phyloP scores from a whole-genome alignment of 2,329 filamentous ascomycete species.

The Gaeumannomyces tritici region DNA sequence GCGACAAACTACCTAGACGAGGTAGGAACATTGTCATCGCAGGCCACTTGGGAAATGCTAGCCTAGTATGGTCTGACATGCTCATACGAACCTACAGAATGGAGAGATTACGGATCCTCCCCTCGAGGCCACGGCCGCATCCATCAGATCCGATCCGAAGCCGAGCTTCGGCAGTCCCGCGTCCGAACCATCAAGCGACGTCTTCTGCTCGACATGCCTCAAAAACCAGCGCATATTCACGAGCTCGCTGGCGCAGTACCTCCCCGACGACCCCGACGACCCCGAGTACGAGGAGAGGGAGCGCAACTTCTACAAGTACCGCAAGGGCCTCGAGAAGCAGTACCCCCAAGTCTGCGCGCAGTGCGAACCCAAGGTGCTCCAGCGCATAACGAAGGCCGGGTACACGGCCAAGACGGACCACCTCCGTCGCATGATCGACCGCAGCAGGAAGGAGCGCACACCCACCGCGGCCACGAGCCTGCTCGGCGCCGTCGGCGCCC shows the following conservation, averaged over 20 bases:
- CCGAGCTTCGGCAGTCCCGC: not conserved
- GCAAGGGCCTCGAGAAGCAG: slow-evolving; percentile 62
- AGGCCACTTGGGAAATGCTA: not conserved
- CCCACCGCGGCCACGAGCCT: slow-evolving; percentile 25
- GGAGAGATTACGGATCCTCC: slow-evolving; percentile 88
- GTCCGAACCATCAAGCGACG: slow-evolving; percentile 11
- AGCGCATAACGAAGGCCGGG: slow-evolving; percentile 58
- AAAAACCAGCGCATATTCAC: slow-evolving; percentile 83
- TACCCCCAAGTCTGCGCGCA: slow-evolving; percentile 83
- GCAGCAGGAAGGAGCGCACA: slow-evolving; percentile 37
- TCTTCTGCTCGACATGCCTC: slow-evolving; percentile 68
- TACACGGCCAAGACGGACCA: slow-evolving; percentile 83
- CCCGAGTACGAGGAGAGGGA: slow-evolving; percentile 62
- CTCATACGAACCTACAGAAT: slow-evolving; percentile 39
- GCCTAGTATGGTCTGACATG: too few species aligned
- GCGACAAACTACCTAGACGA: slow-evolving; percentile 84
- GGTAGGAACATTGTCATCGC: slow-evolving; percentile 34
- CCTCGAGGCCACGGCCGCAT: slow-evolving; percentile 40
- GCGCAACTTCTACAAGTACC: slow-evolving; percentile 59
- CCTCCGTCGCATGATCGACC: slow-evolving; percentile 64
- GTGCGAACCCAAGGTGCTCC: slow-evolving; percentile 67
- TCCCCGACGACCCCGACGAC: slow-evolving; percentile 54
- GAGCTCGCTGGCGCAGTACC: slow-evolving; percentile 68
- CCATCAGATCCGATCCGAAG: not conserved
- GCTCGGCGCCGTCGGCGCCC: slow-evolving; percentile 19